phyloP scores from a whole-genome alignment of 1,284 basidiomycete genomes.

The Moesziomyces parantarcticus region DNA sequence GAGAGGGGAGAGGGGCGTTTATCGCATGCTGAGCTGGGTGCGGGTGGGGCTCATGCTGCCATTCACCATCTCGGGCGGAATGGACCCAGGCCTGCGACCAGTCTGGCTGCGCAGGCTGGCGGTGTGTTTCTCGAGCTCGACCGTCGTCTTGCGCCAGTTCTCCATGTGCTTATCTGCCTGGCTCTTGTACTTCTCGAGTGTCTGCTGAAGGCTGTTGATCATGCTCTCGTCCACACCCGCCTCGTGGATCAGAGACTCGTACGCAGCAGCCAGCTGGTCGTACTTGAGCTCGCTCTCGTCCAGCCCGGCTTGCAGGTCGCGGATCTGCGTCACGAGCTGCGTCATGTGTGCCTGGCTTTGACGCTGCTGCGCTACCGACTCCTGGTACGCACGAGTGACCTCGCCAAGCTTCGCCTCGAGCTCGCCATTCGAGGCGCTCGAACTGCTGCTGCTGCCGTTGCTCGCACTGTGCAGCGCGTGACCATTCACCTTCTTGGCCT shows the following conservation, averaged over 20 bases:
- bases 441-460: not conserved
- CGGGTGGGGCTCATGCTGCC: conserved; percentile 24
- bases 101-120: conserved; percentile 15
- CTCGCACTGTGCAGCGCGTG: not conserved
- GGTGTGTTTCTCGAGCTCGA: conserved; percentile 43
- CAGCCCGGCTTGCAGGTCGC: conserved; percentile 80
- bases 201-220: conserved; percentile 40
- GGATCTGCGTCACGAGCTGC: conserved; percentile 82
- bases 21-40: conserved; percentile 18
- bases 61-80: conserved; percentile 17
- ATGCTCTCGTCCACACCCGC: conserved; percentile 49
- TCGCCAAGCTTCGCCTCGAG: conserved; percentile 76
- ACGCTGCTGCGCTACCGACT: conserved; percentile 77
- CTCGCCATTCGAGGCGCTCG: conserved; percentile 56
- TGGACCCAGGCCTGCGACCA: conserved; percentile 21
- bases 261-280: conserved; percentile 46
- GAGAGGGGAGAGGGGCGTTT: not conserved
- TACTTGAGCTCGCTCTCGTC: conserved; percentile 78
- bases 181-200: conserved; percentile 50
- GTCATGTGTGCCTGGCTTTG: conserved; percentile 86
- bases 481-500: conserved; percentile 7
- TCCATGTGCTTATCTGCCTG: conserved; percentile 57
- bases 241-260: conserved; percentile 42
- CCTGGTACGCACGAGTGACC: conserved; percentile 78
- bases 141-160: conserved; percentile 44